Percentiles rank a stretch among this genome's conserved stretches.
phyloP scores from a whole-genome alignment of 1,284 basidiomycete species.

The Amylostereum areolatum region DNA sequence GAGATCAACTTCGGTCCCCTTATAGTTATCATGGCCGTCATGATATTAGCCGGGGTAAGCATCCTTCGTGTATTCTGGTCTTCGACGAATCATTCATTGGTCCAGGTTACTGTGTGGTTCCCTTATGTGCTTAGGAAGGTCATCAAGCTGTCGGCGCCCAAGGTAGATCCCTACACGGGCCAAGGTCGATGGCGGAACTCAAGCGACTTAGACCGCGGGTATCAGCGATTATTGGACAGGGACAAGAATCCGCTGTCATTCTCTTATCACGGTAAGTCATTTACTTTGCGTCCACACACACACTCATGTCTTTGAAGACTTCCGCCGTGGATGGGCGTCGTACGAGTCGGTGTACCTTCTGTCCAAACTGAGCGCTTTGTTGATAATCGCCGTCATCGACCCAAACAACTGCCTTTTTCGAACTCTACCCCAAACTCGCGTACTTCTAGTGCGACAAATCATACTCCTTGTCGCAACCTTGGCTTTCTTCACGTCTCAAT shows the following conservation, averaged over 20 bases:
- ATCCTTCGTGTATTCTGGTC: slow-evolving; percentile 32
- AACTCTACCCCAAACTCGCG: slow-evolving; percentile 37
- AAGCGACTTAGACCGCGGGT: slow-evolving; percentile 66
- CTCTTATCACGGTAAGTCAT: slow-evolving; percentile 55
- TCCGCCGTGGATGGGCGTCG: slow-evolving; percentile 61
- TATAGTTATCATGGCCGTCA: slow-evolving; percentile 50
- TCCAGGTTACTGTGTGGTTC: slow-evolving; percentile 66
- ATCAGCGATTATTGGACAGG: slow-evolving; percentile 57
- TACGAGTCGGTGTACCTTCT: slow-evolving; percentile 59
- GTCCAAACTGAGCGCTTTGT: slow-evolving; percentile 64
- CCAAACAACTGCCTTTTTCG: slow-evolving; percentile 74
- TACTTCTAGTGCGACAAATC: slow-evolving; percentile 58
- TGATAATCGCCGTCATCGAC: slow-evolving; percentile 64
- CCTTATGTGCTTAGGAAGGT: slow-evolving; percentile 57
- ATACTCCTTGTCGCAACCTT: slow-evolving; percentile 56
- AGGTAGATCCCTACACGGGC: slow-evolving; percentile 66
- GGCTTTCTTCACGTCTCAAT: slow-evolving; percentile 58
- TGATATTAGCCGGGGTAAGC: slow-evolving; percentile 32
- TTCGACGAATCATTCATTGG: slow-evolving; percentile 3
- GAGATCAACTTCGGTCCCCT: slow-evolving; percentile 69
- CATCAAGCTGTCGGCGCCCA: slow-evolving; percentile 55
- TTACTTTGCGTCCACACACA: slow-evolving; percentile 2
- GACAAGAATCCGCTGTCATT: slow-evolving; percentile 71
- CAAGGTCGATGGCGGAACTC: slow-evolving; percentile 55
- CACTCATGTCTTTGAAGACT: slow-evolving; percentile 30